Evolutionary conservation across 345 rosid species (phyloP).

Genomic region (Eucalyptus urophylla): DNA sequence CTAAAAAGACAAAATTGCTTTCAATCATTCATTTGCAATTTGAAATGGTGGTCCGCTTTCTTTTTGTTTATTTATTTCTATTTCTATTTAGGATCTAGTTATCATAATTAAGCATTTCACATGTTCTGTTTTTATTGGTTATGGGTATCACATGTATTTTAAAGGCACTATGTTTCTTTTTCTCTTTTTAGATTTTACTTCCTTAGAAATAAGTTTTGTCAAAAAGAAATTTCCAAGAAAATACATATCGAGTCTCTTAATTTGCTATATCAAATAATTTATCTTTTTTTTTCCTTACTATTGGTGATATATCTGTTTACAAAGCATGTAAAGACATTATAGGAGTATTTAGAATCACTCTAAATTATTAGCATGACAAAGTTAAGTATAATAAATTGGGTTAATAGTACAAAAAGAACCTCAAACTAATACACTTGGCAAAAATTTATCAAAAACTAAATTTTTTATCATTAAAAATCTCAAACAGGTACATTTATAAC

Average conservation of each 20-base stretch:
- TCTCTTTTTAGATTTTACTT: background rate
- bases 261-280: too few relatives aligned
- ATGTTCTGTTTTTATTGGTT: background rate
- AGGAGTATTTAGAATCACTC: background rate
- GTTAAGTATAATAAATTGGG: background rate
- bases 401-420: background rate
- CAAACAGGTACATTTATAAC: fast-evolving
- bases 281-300: background rate
- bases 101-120: background rate
- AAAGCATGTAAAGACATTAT: background rate
- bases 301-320: background rate
- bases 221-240: background rate
- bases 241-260: background rate
- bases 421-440: background rate
- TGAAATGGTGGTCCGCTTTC: background rate
- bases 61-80: background rate
- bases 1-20: background rate
- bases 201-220: too few relatives aligned
- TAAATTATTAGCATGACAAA: background rate
- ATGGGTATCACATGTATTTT: background rate
- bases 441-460: too few relatives aligned
- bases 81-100: background rate
- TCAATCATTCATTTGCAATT: background rate
- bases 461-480: too few relatives aligned
- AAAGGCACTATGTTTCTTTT: background rate